A percentile compares a stretch with the other conserved stretches of the same genome.
Conservation (phyloP, 345 rosid species). For the Syzygium jambos region DNA sequence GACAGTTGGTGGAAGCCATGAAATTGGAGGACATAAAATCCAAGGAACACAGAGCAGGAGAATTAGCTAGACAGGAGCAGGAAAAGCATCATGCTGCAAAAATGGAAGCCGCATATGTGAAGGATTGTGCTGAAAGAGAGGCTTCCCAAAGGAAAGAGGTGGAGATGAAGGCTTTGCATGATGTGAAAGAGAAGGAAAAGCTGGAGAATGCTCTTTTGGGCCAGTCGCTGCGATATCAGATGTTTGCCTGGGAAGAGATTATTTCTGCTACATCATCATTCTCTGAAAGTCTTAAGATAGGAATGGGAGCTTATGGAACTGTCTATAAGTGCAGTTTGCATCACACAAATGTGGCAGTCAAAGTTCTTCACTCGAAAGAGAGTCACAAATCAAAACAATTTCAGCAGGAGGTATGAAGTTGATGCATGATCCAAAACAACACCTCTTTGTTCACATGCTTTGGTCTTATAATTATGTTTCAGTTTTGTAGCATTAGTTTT, state of each 20-base stretch:
- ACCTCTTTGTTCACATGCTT: background rate
- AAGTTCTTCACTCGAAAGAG: constrained; percentile 70
- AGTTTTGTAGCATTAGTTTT: background rate
- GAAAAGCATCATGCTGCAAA: constrained; percentile 46
- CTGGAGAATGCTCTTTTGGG: constrained; percentile 53
- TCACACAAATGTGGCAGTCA: constrained; percentile 73
- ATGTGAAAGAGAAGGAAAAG: constrained; percentile 62
- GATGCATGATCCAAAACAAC: background rate
- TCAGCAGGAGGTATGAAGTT: constrained; percentile 55
- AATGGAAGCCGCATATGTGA: constrained; percentile 40
- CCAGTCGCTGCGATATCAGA: constrained; percentile 35
- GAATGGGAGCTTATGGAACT: constrained; percentile 76
- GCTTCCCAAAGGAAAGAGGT: constrained; percentile 42
- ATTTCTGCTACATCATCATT: constrained; percentile 71
- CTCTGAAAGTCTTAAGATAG: constrained; percentile 59
- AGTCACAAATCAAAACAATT: constrained; percentile 52
- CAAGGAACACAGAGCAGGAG: constrained; percentile 48
- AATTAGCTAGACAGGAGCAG: constrained; percentile 51
- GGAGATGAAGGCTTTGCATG: constrained; percentile 44
- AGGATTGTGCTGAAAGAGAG: constrained; percentile 40
- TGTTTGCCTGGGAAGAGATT: constrained; percentile 79
- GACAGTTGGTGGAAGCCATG: constrained; percentile 39
- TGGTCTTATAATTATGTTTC: background rate
- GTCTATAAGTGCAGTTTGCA: constrained; percentile 66
- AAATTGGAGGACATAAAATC: constrained; percentile 40